Evolutionary conservation across 257 asterid species (phyloP), one percentile per base, ranked within the genome.

Genomic region (Jasminum sambac): DNA sequence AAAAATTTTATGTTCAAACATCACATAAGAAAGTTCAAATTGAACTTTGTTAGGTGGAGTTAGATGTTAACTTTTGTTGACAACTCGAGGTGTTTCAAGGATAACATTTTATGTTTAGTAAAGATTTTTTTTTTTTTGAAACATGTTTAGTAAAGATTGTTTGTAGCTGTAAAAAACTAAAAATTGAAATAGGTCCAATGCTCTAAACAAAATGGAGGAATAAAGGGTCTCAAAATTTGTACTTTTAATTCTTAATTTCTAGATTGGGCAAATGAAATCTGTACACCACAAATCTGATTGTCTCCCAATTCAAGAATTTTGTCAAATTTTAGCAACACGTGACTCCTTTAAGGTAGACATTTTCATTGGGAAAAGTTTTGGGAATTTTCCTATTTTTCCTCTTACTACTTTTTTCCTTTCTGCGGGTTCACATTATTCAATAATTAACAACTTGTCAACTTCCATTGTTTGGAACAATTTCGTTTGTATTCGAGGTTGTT

Each of bases 111-210:
- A 21, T 0, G 26, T 52, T 63, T 34, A 14, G 58, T 36, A 34
- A 41, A 70, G 74, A 82, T 78, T 78, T 76, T 72, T 57, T 70
- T n/a, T n/a, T n/a, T n/a, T n/a, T n/a, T n/a, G n/a, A n/a, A n/a
- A n/a, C 8, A 21, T 0, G 26, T 52, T 63, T 34, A 14, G 58
- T 36, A 34, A 41, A 70, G 74, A 82, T 78, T 78, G 78, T 72
- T 57, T 70, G 75, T 71, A 68, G 71, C 70, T 78, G 68, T 72
- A 69, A 72, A n/a, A n/a, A n/a, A n/a, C n/a, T n/a, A n/a, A n/a
- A 58, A 72, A 30, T 30, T 44, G 48, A 23, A n/a, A 23, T 11
- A 24, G 57, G 81, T 75, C 63, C 80, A 70, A 14, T 39, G 84
- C 86, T 79, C 82, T 69, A 72, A 79, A 63, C 70, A 73, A 19